Evolutionary conservation across 2,329 filamentous ascomycete genomes (phyloP).

Genomic region (Trichothecium sympodiale): DNA sequence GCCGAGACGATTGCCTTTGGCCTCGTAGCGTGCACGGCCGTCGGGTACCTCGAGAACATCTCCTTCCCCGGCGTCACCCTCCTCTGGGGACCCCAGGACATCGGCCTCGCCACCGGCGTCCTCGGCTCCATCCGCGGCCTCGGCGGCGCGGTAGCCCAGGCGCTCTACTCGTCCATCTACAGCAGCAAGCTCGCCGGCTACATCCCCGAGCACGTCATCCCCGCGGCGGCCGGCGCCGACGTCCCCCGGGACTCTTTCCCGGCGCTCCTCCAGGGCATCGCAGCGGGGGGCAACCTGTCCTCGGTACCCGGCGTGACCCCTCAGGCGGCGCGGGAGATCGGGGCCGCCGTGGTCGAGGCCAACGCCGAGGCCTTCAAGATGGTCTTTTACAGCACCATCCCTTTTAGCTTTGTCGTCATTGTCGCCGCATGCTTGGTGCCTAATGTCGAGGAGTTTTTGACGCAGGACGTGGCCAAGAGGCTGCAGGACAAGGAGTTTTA

Average conservation of each 20-base stretch:
- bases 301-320: constrained; percentile 22
- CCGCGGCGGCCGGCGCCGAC: constrained; percentile 22
- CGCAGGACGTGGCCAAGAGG: constrained; percentile 30
- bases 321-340: constrained; percentile 20
- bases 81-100: constrained; percentile 33
- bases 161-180: constrained; percentile 25
- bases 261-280: constrained; percentile 21
- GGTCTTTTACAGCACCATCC: constrained; percentile 29
- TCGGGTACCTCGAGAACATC: constrained; percentile 28
- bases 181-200: constrained; percentile 21
- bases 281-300: constrained; percentile 18
- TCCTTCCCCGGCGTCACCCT: constrained; percentile 30
- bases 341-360: constrained; percentile 22
- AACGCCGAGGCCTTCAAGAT: constrained; percentile 30
- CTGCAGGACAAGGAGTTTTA: constrained; percentile 18
- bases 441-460: constrained; percentile 30
- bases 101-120: constrained; percentile 30
- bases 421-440: constrained; percentile 24
- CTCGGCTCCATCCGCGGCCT: constrained; percentile 33
- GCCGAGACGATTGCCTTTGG: constrained; percentile 20
- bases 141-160: constrained; percentile 24
- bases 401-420: constrained; percentile 27
- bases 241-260: constrained; percentile 20
- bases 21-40: constrained; percentile 17
- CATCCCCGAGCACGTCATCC: constrained; percentile 20